Base-by-base conservation (phyloP, 345 rosid species). In the Aurinia saxatilis region DNA sequence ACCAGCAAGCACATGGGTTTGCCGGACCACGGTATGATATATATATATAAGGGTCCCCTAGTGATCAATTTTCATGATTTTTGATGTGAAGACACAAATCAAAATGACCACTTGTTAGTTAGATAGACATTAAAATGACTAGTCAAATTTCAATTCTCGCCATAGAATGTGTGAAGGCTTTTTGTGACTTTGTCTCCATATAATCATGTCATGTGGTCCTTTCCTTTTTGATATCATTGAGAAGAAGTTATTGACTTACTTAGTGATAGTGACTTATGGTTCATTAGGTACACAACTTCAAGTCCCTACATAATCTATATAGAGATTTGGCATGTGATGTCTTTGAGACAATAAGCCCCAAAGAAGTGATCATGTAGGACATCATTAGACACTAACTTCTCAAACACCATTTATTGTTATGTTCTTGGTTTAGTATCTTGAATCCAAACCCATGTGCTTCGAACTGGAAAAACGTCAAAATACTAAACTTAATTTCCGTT, bases 1-100 rank as follows among this genome's bases (percentile, higher is more conserved):
- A 39, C 53, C 57, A 62, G 55, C 63, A 33, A 70, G 63, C 69
- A 70, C 74, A 70, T 70, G 74, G 74, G 38, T 70, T 55, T 70
- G 65, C 69, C 59, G 69, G 74, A 70, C 74, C 74, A 55, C 74
- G 59, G 69, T 29, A 37, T 61, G 57, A 54, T 61, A 55, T 10
- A 37, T 11, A 61, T n/a, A n/a, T n/a, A n/a, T n/a, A 10, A 53
- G 69, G 74, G 53, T 10, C 74, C 73, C 33, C 17, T 45, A 29
- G 13, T 68, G 17, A 52, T 50, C 40, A 50, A 36, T 59, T 7
- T 50, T 59, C 38, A 52, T 60, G 42, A 23, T 59, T 52, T 52
- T 12, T 61, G 68, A 61, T 45, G 56, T 69, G 63, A 37, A 36
- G 50, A 61, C 63, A 37, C 14, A 61, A 37, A 46, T 53, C 14